Percentiles rank a stretch among this genome's conserved stretches.
Evolutionary conservation across 768 basidiomycete genomes (phyloP).

Genomic region (Boletus rex-veris): DNA sequence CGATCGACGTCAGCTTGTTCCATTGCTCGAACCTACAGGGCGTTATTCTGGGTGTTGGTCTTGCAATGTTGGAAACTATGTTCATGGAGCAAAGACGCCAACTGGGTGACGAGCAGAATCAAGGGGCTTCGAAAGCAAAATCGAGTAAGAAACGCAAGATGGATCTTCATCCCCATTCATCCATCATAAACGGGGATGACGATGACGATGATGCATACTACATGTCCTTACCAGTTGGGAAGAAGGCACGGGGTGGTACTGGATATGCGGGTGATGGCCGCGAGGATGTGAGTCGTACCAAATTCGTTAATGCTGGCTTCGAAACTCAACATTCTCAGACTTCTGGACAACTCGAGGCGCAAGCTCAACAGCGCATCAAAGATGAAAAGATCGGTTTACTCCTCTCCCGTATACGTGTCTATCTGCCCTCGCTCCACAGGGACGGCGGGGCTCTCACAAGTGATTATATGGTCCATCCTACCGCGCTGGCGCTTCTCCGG

Average conservation of each 20-base stretch:
- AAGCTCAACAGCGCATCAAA: slow-evolving; percentile 64
- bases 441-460: slow-evolving; percentile 73
- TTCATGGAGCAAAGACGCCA: slow-evolving; percentile 56
- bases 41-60: slow-evolving; percentile 84
- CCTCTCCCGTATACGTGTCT: slow-evolving; percentile 70
- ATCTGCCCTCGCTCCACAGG: slow-evolving; percentile 78
- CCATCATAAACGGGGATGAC: slow-evolving; percentile 36
- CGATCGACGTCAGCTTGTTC: slow-evolving; percentile 61
- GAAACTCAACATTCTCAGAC: slow-evolving; percentile 43
- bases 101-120: slow-evolving; percentile 23
- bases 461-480: slow-evolving; percentile 91
- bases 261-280: slow-evolving; percentile 83
- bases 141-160: slow-evolving; percentile 42
- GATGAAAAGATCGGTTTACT: slow-evolving; percentile 72
- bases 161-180: slow-evolving; percentile 25
- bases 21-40: slow-evolving; percentile 91
- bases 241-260: slow-evolving; percentile 73
- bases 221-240: slow-evolving; percentile 42
- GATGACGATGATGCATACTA: slow-evolving; percentile 55
- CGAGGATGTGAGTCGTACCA: slow-evolving; percentile 69
- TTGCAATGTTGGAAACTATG: slow-evolving; percentile 77
- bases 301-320: background rate
- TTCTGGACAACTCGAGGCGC: slow-evolving; percentile 77
- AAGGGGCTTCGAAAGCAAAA: slow-evolving; percentile 26
- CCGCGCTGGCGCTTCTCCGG: slow-evolving; percentile 86